phyloP scores from a whole-genome alignment of 1,284 basidiomycete genomes.

The Taiwanofungus camphoratus region DNA sequence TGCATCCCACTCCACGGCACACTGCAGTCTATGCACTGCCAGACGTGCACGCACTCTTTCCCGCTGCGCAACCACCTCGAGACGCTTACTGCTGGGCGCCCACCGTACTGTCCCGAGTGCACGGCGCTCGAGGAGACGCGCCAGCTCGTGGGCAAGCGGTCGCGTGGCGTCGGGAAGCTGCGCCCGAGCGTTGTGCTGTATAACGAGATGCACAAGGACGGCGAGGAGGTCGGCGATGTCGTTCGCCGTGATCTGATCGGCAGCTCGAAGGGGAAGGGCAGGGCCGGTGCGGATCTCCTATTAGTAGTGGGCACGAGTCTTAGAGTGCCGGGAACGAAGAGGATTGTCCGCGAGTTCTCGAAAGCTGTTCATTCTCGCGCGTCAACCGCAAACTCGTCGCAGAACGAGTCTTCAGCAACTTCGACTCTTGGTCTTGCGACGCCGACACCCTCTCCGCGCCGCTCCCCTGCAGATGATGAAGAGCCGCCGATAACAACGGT shows the following conservation, averaged over 20 bases:
- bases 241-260: conserved; percentile 76
- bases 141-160: conserved; percentile 72
- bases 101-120: conserved; percentile 81
- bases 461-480: conserved; percentile 36
- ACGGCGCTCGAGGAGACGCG: conserved; percentile 64
- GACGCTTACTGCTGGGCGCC: conserved; percentile 51
- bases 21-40: conserved; percentile 75
- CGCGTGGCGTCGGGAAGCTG: conserved; percentile 75
- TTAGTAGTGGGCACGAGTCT: conserved; percentile 90
- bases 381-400: conserved; percentile 21
- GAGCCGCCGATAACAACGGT: conserved; percentile 63
- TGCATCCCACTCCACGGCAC: conserved; percentile 92
- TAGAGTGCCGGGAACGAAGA: conserved; percentile 87
- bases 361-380: conserved; percentile 65
- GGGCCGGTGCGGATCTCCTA: conserved; percentile 75
- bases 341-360: conserved; percentile 88
- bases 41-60: conserved; percentile 69
- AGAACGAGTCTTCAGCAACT: conserved; percentile 12
- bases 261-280: conserved; percentile 54
- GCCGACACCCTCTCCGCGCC: conserved; percentile 37
- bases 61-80: conserved; percentile 58
- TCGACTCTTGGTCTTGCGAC: conserved; percentile 28
- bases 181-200: conserved; percentile 89
- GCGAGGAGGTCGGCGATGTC: conserved; percentile 79
- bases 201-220: conserved; percentile 84